These are phyloP conservation scores for Citrus unshiu DNA, from an alignment of 345 rosid species.

Conservation along the genomic window DNA sequence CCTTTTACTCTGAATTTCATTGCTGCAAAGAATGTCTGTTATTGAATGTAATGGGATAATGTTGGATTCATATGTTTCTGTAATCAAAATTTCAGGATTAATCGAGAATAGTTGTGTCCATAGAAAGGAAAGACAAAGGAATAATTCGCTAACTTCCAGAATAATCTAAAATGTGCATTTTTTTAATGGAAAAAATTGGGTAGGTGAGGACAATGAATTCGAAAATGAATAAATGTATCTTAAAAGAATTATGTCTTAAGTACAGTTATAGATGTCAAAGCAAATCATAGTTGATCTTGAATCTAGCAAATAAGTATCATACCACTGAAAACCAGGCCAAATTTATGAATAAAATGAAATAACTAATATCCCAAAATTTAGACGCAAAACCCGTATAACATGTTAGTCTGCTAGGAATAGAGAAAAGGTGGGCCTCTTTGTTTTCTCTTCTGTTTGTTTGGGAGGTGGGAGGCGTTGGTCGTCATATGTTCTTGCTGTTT, in stretches of 20 bases:
- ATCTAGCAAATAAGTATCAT: background rate
- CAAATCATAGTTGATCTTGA: background rate
- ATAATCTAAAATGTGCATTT: background rate
- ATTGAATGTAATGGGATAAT: background rate
- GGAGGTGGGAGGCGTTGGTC: background rate
- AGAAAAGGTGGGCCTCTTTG: background rate
- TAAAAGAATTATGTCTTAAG: too few relatives aligned
- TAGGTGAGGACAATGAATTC: background rate
- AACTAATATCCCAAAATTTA: background rate
- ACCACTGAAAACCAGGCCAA: background rate
- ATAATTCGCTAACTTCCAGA: background rate
- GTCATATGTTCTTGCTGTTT: background rate
- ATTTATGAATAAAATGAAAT: background rate
- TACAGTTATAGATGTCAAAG: background rate
- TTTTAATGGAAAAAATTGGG: background rate
- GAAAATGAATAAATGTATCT: background rate
- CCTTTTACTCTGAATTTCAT: too few relatives aligned
- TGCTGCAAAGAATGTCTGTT: background rate
- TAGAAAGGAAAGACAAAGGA: background rate
- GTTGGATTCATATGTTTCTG: background rate
- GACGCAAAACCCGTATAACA: background rate
- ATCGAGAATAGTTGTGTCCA: background rate
- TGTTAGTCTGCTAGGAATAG: background rate
- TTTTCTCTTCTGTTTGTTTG: background rate
- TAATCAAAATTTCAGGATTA: background rate